Evolutionary conservation across 1,284 basidiomycete species (phyloP), one percentile per base, ranked within the genome.

Genomic region (Grifola frondosa): DNA sequence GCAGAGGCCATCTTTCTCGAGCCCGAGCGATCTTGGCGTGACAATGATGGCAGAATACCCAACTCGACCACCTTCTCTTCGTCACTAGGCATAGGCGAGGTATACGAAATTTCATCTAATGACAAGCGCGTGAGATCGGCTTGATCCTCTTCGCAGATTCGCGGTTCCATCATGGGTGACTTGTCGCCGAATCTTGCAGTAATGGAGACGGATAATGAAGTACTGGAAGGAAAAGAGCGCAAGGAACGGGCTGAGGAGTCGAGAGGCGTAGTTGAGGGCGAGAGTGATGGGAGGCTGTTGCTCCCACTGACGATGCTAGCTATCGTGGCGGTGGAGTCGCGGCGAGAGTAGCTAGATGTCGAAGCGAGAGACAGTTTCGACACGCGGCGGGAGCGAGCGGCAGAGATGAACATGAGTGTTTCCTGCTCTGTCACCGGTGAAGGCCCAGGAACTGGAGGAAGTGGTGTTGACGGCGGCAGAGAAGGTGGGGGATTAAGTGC

Each of bases 371-470:
- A 66, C 37, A 66, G 46, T 49, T 63, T 66, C 22, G 66, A 66
- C 3, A 62, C 46, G 34, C 65, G 61, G 3, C 66, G 63, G 9
- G 65, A 63, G 29, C 65, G 64, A 23, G 62, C 60, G 20, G 62
- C 58, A 28, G 64, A 61, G 40, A 74, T 67, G 26, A 74, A 65
- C 41, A 69, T 56, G 17, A 75, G 64, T 10, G 67, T 66, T 29
- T 77, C 75, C 29, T 70, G 65, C 37, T 73, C 69, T 3, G 72
- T 66, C 29, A 77, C 68, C 12, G 71, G 67, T 1, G 72, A 76
- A 0, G 72, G 75, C 9, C 73, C 75, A 4, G 77, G 77, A 6
- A 79, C 55, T 1, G 77, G 76, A 0, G 77, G 77, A 11, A 79
- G 67, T 0, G 74, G 77, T 0, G 64, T 46, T 1, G 65, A 63